These are phyloP conservation scores for Aspergillus phoenicis DNA, from an alignment of 2,329 filamentous ascomycete species.

Conservation along the genomic window DNA sequence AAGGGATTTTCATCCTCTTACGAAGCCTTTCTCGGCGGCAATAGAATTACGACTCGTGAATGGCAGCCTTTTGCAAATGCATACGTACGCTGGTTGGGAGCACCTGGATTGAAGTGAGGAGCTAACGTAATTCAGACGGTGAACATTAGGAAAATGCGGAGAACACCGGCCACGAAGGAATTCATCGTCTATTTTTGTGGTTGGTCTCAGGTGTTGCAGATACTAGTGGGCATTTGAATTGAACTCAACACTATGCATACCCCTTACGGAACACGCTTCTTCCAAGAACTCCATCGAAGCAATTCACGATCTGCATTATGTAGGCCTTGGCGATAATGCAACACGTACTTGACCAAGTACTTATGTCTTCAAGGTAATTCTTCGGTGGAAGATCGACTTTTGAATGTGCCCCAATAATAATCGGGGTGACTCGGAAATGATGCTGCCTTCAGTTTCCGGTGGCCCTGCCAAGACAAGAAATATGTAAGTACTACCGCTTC, in stretches of 20 bases:
- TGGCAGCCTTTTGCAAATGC: not conserved
- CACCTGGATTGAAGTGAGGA: not conserved
- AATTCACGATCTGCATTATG: conserved; percentile 3
- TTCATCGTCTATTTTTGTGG: not conserved
- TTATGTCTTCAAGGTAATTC: not conserved
- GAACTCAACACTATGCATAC: not conserved
- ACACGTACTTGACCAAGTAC: not conserved
- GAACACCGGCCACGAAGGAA: not conserved
- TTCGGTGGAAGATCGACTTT: not conserved
- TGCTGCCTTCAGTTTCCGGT: not conserved
- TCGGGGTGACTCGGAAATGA: not conserved
- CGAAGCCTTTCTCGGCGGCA: not conserved
- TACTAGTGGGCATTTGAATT: not conserved
- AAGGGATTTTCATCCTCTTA: conserved; percentile 2
- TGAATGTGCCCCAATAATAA: not conserved
- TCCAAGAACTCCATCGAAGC: not conserved
- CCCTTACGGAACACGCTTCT: not conserved
- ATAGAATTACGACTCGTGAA: not conserved
- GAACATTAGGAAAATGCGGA: not conserved
- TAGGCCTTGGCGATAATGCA: conserved; percentile 5
- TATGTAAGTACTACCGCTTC: not conserved
- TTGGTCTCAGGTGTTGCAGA: not conserved
- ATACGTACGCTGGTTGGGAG: not conserved
- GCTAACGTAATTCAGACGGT: not conserved
- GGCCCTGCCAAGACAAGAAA: not conserved